phyloP scores from a whole-genome alignment of 2,329 filamentous ascomycete species.

The Clonostachys sp. region DNA sequence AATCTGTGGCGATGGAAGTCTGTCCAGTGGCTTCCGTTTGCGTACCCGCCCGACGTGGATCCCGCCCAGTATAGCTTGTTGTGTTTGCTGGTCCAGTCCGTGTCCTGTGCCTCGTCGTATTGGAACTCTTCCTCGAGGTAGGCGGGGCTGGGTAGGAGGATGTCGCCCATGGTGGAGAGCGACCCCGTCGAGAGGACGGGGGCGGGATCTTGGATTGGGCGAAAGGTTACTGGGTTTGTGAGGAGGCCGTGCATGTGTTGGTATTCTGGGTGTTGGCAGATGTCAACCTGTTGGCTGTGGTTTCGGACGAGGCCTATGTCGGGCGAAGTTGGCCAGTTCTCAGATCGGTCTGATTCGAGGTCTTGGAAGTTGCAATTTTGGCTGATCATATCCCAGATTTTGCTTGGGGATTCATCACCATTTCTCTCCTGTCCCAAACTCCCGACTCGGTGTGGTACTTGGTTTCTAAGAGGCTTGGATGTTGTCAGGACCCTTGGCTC shows the following conservation, averaged over 20 bases:
- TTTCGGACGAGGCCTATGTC: too few relatives aligned
- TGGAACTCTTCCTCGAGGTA: conserved; percentile 36
- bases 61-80: conserved; percentile 54
- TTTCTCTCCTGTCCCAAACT: too few relatives aligned
- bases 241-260: conserved; percentile 36
- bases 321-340: too few relatives aligned
- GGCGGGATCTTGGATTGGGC: conserved; percentile 28
- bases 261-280: conserved; percentile 31
- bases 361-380: too few relatives aligned
- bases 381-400: too few relatives aligned
- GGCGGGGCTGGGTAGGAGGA: conserved; percentile 45
- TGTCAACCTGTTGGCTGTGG: too few relatives aligned
- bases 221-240: conserved; percentile 34
- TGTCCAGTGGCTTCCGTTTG: conserved; percentile 25
- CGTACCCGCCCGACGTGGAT: conserved; percentile 45
- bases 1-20: conserved; percentile 43
- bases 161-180: conserved; percentile 42
- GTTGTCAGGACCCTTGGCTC: too few relatives aligned
- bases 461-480: too few relatives aligned
- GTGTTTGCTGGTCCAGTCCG: conserved; percentile 41
- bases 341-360: too few relatives aligned
- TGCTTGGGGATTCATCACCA: too few relatives aligned
- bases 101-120: conserved; percentile 34
- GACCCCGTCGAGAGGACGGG: conserved; percentile 41
- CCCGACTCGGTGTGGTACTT: too few relatives aligned